Evolutionary conservation across 2,329 filamentous ascomycete genomes (phyloP).

Genomic region (Sclerotinia nivalis): DNA sequence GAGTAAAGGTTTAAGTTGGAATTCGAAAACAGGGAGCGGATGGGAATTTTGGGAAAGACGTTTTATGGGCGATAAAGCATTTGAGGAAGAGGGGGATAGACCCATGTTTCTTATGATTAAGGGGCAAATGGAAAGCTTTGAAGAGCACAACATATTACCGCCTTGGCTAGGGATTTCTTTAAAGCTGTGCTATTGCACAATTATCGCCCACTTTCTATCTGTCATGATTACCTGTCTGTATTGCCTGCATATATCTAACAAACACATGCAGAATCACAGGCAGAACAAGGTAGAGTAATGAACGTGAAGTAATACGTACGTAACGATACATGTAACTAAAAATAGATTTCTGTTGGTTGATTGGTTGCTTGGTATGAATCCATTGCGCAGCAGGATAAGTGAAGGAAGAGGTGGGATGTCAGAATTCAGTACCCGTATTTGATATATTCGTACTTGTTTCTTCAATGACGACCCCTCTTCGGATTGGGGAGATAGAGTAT

Average conservation of each 20-base stretch:
- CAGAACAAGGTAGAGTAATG: neutral
- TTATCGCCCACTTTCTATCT: slow-evolving; percentile 12
- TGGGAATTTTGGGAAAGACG: neutral
- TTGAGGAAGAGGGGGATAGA: neutral
- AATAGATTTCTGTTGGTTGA: neutral
- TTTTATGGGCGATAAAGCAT: neutral
- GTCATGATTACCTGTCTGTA: neutral
- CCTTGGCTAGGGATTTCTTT: neutral
- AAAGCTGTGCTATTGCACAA: slow-evolving; percentile 7
- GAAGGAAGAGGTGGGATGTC: neutral
- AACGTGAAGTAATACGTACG: neutral
- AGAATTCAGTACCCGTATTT: neutral
- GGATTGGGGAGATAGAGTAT: neutral
- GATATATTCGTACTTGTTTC: neutral
- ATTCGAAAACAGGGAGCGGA: neutral
- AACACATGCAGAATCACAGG: slow-evolving; percentile 7
- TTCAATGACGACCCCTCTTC: neutral
- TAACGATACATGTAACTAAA: neutral
- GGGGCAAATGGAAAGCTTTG: slow-evolving; percentile 1
- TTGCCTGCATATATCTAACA: neutral
- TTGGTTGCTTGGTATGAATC: neutral
- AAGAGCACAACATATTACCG: slow-evolving; percentile 9
- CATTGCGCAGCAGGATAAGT: neutral
- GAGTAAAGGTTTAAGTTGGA: neutral
- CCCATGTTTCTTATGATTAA: neutral